Evolutionary conservation across 257 asterid species (phyloP), one percentile per base, ranked within the genome.

Genomic region (Lycium barbarum): DNA sequence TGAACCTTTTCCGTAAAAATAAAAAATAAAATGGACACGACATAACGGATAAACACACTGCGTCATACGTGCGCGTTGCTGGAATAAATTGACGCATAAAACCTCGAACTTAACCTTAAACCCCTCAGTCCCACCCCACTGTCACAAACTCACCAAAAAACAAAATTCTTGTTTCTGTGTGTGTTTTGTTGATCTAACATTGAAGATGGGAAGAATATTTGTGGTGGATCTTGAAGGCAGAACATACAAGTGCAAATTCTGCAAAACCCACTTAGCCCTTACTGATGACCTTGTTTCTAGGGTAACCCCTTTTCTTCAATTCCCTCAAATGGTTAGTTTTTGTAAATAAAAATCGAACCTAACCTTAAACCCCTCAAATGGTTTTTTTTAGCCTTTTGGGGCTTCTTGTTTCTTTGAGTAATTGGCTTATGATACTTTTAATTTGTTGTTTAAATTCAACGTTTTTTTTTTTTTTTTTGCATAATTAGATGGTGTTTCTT

Each of bases 131-230:
- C 40, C 9, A 26, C 71, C 17, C 1, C 58, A 12, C 40, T 63
- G 0, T 22, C 18, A 63, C 43, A 26, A 63, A 26, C 71, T 63
- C 9, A 63, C 40, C 71, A 63, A 63, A 63, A 63, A 11, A 10
- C 72, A 66, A 0, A 40, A 40, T 40, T 40, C 6, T 40, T 40
- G 45, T 40, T 40, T 26, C 33, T 33, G 33, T 65, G 45, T 33
- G 9, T 18, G 45, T 66, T 66, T 66, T 66, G 43, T 65, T 12
- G n/a, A 13, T 33, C 35, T 66, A 26, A n/a, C 73, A 66, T 66
- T 67, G 17, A 88, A 88, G 82, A 94, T 94, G 98, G 98, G 97
- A 54, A 90, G 98, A 86, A 85, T 92, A 61, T 93, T 93, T 83
- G 90, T 89, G 79, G 90, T 92, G 78, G 95, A 93, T 82, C 92